phyloP scores from a whole-genome alignment of 2,329 filamentous ascomycete species.

The Fusarium palustre region DNA sequence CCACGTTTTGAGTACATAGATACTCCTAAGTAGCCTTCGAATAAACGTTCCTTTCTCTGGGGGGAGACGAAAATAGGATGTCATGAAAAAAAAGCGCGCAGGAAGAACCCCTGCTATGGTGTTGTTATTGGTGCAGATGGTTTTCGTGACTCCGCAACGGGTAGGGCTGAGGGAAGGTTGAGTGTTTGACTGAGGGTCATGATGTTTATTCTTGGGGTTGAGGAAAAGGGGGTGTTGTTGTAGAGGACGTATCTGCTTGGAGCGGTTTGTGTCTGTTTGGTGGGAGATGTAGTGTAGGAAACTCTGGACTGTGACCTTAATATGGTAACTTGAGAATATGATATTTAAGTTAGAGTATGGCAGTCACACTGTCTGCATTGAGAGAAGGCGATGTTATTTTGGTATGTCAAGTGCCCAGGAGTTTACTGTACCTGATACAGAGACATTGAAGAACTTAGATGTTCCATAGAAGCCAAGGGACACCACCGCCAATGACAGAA shows the following conservation, averaged over 20 bases:
- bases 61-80: conserved; percentile 27
- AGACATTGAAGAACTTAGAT: neutral
- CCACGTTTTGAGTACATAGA: conserved; percentile 21
- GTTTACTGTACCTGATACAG: neutral
- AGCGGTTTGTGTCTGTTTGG: neutral
- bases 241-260: conserved; percentile 22
- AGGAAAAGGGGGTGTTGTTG: conserved; percentile 31
- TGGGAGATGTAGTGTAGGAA: neutral
- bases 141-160: conserved; percentile 38
- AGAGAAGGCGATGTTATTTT: neutral
- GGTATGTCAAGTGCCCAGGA: neutral
- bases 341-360: neutral
- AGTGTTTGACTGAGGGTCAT: conserved; percentile 37
- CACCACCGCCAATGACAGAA: conserved; percentile 2
- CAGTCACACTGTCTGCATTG: neutral
- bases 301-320: neutral
- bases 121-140: conserved; percentile 35
- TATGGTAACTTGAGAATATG: neutral
- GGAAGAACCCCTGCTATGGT: conserved; percentile 33
- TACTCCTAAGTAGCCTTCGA: conserved; percentile 12
- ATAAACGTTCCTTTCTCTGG: conserved; percentile 11
- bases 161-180: conserved; percentile 40
- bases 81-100: conserved; percentile 12
- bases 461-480: neutral
- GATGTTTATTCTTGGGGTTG: conserved; percentile 37